Conservation (phyloP, 75 land plant species). For the Pinus albicaulis region DNA sequence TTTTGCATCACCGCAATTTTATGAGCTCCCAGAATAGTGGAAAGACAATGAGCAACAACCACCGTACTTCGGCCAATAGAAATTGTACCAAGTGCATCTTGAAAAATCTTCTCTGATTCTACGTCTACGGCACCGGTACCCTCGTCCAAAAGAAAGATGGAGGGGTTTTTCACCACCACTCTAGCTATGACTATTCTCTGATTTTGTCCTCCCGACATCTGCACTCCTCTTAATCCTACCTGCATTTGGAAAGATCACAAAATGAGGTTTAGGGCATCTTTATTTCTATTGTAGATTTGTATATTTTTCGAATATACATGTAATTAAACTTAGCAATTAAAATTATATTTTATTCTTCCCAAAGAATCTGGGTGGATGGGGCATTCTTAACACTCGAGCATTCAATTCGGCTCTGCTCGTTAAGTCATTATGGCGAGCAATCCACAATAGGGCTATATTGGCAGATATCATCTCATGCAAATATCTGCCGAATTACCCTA, state of each 20-base stretch:
- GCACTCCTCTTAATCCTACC: constrained; percentile 69
- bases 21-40: constrained; percentile 36
- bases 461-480: too few relatives aligned
- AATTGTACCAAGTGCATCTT: constrained; percentile 49
- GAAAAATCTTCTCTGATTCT: constrained; percentile 52
- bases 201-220: constrained; percentile 66
- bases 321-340: too few relatives aligned
- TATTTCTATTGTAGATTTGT: background rate
- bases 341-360: too few relatives aligned
- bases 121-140: constrained; percentile 67
- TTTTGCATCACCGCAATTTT: too few relatives aligned
- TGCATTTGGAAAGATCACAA: constrained; percentile 1
- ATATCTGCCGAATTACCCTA: too few relatives aligned
- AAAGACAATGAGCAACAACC: constrained; percentile 58
- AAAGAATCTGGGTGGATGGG: too few relatives aligned
- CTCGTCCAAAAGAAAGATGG: constrained; percentile 56
- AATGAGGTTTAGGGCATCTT: too few relatives aligned
- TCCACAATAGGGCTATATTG: too few relatives aligned
- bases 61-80: constrained; percentile 55
- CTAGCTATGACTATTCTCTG: constrained; percentile 68
- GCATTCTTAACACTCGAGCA: too few relatives aligned
- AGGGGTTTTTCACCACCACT: constrained; percentile 56
- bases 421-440: too few relatives aligned
- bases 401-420: too few relatives aligned
- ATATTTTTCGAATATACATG: too few relatives aligned